Evolutionary conservation across 2,329 filamentous ascomycete species (phyloP).

Genomic region (Lachnum nothofagi): DNA sequence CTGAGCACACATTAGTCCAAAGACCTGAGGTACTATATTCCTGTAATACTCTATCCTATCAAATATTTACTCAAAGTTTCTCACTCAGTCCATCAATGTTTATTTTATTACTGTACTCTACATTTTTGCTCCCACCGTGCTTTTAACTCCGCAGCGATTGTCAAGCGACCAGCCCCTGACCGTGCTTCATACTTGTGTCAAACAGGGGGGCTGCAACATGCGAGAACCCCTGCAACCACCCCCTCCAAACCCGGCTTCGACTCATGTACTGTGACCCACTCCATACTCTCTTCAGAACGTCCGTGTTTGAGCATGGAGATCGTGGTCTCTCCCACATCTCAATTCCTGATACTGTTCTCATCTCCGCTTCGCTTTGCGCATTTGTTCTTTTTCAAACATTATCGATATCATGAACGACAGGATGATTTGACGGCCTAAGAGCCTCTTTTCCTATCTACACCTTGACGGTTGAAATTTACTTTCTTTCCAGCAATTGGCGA

Average conservation of each 20-base stretch:
- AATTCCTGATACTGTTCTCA: conserved; percentile 8
- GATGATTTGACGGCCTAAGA: conserved; percentile 26
- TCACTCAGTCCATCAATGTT: too few relatives aligned
- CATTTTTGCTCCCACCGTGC: background rate
- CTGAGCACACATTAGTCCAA: too few relatives aligned
- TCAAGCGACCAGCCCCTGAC: background rate
- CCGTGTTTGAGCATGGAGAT: conserved; percentile 26
- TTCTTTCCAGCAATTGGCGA: conserved; percentile 26
- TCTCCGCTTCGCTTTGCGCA: conserved; percentile 6
- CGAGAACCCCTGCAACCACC: conserved; percentile 5
- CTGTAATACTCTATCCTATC: too few relatives aligned
- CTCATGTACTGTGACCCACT: conserved; percentile 14
- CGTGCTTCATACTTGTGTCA: conserved; percentile 16
- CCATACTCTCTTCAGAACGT: conserved; percentile 20
- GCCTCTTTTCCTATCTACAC: conserved; percentile 18
- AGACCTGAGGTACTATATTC: too few relatives aligned
- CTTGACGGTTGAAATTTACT: conserved; percentile 25
- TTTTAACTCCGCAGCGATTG: background rate
- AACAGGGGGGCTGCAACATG: conserved; percentile 14
- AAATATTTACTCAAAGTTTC: too few relatives aligned
- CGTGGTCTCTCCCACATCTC: conserved; percentile 18
- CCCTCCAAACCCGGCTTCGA: conserved; percentile 13
- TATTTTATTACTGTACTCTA: background rate
- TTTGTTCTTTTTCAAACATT: conserved; percentile 22
- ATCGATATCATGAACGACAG: conserved; percentile 17